A percentile compares a stretch with the other conserved stretches of the same genome.
phyloP scores from a whole-genome alignment of 345 rosid species.

The Hypericum perforatum region DNA sequence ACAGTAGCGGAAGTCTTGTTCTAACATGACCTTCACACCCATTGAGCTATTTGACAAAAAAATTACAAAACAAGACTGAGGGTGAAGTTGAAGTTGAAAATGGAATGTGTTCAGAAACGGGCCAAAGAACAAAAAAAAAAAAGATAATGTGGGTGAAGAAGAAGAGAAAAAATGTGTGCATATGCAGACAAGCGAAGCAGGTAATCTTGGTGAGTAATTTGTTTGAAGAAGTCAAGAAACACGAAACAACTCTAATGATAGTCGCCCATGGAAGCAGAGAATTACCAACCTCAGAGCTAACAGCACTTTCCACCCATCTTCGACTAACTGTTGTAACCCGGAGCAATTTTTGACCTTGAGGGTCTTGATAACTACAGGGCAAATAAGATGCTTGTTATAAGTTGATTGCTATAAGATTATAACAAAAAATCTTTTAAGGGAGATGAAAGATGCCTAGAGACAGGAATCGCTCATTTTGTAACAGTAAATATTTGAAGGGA shows the following conservation, averaged over 20 bases:
- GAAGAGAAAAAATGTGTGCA: no score
- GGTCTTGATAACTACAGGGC: conserved; percentile 64
- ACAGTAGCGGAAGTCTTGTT: no score
- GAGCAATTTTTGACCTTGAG: conserved; percentile 58
- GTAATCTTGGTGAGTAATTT: no score
- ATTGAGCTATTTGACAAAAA: no score
- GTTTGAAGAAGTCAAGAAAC: background rate
- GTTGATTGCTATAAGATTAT: conserved; percentile 1
- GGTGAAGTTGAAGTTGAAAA: no score
- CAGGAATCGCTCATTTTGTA: background rate
- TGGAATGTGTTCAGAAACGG: no score
- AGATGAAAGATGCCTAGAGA: background rate
- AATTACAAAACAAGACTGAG: no score
- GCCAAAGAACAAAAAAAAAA: no score
- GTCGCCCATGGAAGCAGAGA: background rate
- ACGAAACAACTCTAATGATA: background rate
- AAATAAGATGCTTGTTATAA: conserved; percentile 13
- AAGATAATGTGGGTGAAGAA: no score
- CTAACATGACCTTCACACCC: no score
- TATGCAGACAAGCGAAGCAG: no score
- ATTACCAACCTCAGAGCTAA: conserved; percentile 72
- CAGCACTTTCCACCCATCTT: conserved; percentile 82
- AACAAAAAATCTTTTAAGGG: background rate
- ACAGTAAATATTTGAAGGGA: background rate
- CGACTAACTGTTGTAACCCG: conserved; percentile 81